A percentile compares a stretch with the other conserved stretches of the same genome.
Evolutionary conservation across 2,329 filamentous ascomycete genomes (phyloP).

Genomic region (Paraconiothyrium sp.): DNA sequence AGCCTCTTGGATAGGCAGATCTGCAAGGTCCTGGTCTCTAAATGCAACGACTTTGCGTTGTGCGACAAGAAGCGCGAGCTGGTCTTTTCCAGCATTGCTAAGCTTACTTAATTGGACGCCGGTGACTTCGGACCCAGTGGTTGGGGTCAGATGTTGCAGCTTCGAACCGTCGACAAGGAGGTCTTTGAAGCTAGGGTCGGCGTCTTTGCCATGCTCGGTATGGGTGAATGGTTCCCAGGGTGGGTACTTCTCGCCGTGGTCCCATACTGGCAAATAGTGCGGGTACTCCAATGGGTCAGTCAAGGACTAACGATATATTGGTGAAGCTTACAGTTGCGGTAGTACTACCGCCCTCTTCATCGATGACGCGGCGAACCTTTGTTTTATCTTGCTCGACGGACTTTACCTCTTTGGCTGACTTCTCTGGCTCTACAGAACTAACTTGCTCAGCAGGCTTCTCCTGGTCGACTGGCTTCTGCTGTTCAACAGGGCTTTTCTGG

Average conservation of each 20-base stretch:
- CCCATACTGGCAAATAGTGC: conserved; percentile 76
- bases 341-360: conserved; percentile 11
- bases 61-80: conserved; percentile 75
- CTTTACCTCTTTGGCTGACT: background rate
- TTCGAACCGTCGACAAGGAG: conserved; percentile 61
- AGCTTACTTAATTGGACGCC: conserved; percentile 75
- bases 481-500: background rate
- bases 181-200: conserved; percentile 72
- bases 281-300: conserved; percentile 64
- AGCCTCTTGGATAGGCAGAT: conserved; percentile 73
- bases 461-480: background rate
- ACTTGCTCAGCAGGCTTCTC: background rate
- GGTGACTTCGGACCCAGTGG: conserved; percentile 65
- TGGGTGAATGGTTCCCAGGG: conserved; percentile 74
- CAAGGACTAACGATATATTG: background rate
- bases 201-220: conserved; percentile 76
- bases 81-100: conserved; percentile 72
- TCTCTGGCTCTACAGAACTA: background rate
- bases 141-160: conserved; percentile 70
- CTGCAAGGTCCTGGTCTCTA: conserved; percentile 70
- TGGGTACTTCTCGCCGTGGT: conserved; percentile 66
- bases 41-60: conserved; percentile 79
- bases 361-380: conserved; percentile 6
- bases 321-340: conserved; percentile 11
- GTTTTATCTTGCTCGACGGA: conserved; percentile 38